These are phyloP conservation scores for Gentiana dahurica DNA, from an alignment of 257 asterid species.

Conservation along the genomic window DNA sequence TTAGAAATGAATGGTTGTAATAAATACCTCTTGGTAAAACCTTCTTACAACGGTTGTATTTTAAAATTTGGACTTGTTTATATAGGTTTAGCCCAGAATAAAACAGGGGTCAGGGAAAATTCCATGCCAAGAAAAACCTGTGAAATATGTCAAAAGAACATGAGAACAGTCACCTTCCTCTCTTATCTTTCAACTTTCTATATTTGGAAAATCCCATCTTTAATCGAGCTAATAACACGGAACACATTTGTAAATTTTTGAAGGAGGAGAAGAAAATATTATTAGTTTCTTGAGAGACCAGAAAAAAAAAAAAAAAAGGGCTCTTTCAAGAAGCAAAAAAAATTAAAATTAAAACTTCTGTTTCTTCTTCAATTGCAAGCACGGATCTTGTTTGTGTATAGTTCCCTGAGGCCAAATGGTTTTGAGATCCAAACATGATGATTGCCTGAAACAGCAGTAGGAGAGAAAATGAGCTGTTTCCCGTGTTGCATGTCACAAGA, in stretches of 20 bases:
- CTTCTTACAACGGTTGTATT: no score
- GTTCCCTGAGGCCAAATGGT: slow-evolving; percentile 9
- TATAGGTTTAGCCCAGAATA: no score
- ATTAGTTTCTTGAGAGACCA: slow-evolving; percentile 43
- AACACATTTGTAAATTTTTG: slow-evolving; percentile 10
- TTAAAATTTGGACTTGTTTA: no score
- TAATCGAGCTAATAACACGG: slow-evolving; percentile 1
- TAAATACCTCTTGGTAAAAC: no score
- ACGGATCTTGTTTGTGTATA: neutral
- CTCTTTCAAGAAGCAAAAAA: slow-evolving; percentile 25
- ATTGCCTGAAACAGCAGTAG: slow-evolving; percentile 13
- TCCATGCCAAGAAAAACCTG: no score
- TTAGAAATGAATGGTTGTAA: no score
- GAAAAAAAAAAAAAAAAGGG: slow-evolving; percentile 18
- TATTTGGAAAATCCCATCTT: neutral
- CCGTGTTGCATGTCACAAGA: slow-evolving; percentile 62
- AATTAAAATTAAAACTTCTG: neutral
- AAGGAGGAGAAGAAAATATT: slow-evolving; percentile 6
- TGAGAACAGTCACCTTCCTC: no score
- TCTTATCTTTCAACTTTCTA: neutral
- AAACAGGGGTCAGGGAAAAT: no score
- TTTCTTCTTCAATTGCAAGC: slow-evolving; percentile 9
- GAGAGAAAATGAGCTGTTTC: slow-evolving; percentile 52
- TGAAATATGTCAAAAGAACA: no score
- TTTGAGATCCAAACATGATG: slow-evolving; percentile 19